Base-by-base conservation (phyloP, 1,284 basidiomycete species). In the Rugosomyces carneus region DNA sequence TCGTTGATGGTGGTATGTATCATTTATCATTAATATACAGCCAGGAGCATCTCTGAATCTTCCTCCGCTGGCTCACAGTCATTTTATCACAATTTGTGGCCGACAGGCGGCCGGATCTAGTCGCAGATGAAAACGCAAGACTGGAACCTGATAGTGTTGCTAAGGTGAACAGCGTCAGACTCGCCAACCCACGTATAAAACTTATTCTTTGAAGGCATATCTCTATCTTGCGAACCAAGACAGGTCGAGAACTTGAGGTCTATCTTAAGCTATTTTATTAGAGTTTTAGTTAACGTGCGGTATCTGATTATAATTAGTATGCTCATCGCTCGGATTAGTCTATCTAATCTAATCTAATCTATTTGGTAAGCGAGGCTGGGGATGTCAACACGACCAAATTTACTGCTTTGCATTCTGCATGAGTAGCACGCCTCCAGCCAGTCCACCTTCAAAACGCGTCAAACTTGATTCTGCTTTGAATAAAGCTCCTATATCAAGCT, bases 141-240 rank as follows among this genome's bases (percentile, higher is more conserved):
- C 66, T 89, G 21, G 67, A 68, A 37, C 80, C 86, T 0, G 74
- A 80, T 21, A 78, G 76, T 53, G 85, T 89, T 49, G 87, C 82
- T 11, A 66, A 72, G 59, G 81, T 83, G 57, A 2, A 29, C 10
- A 10, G 27, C 13, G 27, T 29, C 27, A 13, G 70, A 53, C 52
- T 56, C 34, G 51, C 42, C 39, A 31, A 27, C 34, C 13, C n/a
- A 5, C 15, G 20, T 10, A 19, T 23, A 6, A 26, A 13, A 10
- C 19, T 37, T 5, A 5, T 34, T n/a, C 8, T 37, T 5, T 44
- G 9, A 37, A 18, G 73, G 61, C 75, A 0, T 83, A 81, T 51
- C 60, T 79, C 8, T 73, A 71, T 57, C 70, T 83, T n/a, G 69
- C 70, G 4, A 69, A 76, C 20, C 82, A 85, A 62, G 73, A 79